Evolutionary conservation across 2,329 filamentous ascomycete genomes (phyloP).

Genomic region (Aureobasidium sp.): DNA sequence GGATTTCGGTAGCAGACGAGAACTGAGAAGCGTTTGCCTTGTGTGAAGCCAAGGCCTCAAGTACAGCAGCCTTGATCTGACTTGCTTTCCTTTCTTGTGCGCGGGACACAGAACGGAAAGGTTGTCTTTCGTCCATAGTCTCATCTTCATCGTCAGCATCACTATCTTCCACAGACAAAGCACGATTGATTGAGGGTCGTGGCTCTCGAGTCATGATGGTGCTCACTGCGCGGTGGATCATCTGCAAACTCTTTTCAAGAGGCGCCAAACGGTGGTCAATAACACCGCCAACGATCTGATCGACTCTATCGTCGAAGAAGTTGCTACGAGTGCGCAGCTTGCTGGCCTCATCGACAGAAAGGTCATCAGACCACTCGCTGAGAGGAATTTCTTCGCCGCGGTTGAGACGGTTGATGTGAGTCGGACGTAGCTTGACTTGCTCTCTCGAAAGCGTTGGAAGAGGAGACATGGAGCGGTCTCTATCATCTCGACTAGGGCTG

Average conservation of each 20-base stretch:
- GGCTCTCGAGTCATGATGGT: conserved; percentile 20
- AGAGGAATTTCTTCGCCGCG: conserved; percentile 57
- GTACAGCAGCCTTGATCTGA: conserved; percentile 56
- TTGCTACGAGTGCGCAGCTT: conserved; percentile 74
- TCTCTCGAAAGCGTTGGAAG: background rate
- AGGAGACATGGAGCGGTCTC: conserved; percentile 15
- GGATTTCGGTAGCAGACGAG: conserved; percentile 32
- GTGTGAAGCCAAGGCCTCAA: conserved; percentile 56
- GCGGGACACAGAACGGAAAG: conserved; percentile 66
- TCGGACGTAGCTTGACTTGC: conserved; percentile 12
- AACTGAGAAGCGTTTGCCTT: background rate
- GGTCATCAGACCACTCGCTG: conserved; percentile 80
- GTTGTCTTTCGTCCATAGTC: conserved; percentile 55
- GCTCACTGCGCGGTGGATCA: conserved; percentile 52
- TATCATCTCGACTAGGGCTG: background rate
- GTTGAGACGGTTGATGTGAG: conserved; percentile 54
- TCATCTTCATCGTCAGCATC: conserved; percentile 74
- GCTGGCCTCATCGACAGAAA: conserved; percentile 50
- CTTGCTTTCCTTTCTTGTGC: conserved; percentile 72
- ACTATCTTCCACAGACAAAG: conserved; percentile 58
- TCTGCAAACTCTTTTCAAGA: conserved; percentile 68
- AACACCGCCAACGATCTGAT: conserved; percentile 72
- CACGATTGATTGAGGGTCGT: conserved; percentile 30
- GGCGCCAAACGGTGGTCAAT: conserved; percentile 72
- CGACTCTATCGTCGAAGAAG: conserved; percentile 89